Conservation (phyloP, 345 rosid genomes). For the Eucalyptus polybractea region DNA sequence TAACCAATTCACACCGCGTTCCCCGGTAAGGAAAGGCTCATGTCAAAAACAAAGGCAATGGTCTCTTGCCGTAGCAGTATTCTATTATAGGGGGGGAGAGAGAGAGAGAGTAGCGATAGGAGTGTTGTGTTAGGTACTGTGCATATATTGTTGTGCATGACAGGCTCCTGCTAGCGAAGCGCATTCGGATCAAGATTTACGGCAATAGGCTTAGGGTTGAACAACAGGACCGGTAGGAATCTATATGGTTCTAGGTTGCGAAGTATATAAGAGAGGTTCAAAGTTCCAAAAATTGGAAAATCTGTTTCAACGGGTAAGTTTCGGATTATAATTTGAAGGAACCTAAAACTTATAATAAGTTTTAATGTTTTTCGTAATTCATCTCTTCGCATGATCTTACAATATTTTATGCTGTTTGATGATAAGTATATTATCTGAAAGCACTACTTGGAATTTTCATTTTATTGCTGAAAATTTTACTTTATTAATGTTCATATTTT, state of each 20-base stretch:
- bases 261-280: no score
- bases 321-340: fast-evolving
- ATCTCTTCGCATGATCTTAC: no score
- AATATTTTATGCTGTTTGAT: fast-evolving
- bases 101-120: background rate
- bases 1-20: background rate
- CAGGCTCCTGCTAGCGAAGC: background rate
- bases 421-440: no score
- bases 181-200: background rate
- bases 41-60: background rate
- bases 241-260: fast-evolving
- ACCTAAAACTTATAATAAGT: no score
- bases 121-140: background rate
- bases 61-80: background rate
- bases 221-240: no score
- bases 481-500: no score
- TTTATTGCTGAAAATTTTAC: fast-evolving
- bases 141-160: background rate
- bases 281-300: no score
- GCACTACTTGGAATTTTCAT: no score
- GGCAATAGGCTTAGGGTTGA: no score
- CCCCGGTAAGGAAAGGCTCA: background rate
- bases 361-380: no score
- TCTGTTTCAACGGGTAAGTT: fast-evolving
- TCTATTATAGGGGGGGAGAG: background rate